Conservation (phyloP, 176 grass and related monocot species). For the Poa pratensis region DNA sequence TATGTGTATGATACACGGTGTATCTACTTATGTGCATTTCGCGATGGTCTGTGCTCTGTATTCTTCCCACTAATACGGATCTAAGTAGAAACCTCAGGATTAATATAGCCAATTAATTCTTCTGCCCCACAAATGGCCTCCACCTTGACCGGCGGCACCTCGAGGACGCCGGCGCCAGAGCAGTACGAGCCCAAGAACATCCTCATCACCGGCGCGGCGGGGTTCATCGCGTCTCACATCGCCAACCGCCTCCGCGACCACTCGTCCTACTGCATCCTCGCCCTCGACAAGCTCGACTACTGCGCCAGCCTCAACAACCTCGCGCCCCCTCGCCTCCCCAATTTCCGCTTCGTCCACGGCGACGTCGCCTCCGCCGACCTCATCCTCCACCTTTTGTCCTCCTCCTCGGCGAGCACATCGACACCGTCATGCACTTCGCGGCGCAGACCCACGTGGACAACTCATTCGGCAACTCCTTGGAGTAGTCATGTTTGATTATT, state of each 20-base stretch:
- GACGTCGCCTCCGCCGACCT: slow-evolving; percentile 21
- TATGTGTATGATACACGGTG: no score
- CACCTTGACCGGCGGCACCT: neutral
- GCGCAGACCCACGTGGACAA: slow-evolving; percentile 34
- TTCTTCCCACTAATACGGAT: no score
- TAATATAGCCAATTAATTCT: no score
- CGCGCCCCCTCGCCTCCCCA: neutral
- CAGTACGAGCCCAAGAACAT: neutral
- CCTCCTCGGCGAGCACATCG: slow-evolving; percentile 1
- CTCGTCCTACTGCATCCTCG: slow-evolving; percentile 13
- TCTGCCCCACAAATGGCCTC: neutral
- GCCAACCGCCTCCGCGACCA: slow-evolving; percentile 24
- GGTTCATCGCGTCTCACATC: slow-evolving; percentile 21
- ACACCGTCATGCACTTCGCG: slow-evolving; percentile 40
- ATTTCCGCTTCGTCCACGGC: slow-evolving; percentile 23
- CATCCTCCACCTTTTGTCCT: slow-evolving; percentile 20
- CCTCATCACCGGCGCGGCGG: slow-evolving; percentile 30
- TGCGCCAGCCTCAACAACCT: slow-evolving; percentile 31
- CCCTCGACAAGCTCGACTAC: slow-evolving; percentile 34
- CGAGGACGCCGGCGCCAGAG: neutral
- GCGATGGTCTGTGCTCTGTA: no score
- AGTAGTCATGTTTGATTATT: no score
- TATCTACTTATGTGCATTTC: no score
- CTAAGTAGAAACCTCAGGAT: no score
- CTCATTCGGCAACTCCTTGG: slow-evolving; percentile 30